phyloP scores from a whole-genome alignment of 139 green algal species.

The Nannochloris sp. region DNA sequence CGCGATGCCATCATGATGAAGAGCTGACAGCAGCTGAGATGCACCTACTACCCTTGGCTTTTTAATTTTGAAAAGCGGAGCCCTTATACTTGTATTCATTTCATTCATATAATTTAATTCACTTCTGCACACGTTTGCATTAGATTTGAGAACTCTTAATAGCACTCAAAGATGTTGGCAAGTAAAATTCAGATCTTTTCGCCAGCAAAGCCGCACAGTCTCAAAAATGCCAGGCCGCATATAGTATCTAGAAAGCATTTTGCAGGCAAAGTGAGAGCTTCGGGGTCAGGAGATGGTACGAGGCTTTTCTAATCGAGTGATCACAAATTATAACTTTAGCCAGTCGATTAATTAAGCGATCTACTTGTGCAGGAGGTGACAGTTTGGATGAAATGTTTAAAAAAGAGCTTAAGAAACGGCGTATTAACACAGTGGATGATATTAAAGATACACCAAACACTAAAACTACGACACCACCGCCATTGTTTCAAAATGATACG shows the following conservation, averaged over 20 bases:
- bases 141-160: not conserved
- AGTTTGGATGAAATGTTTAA: constrained; percentile 50
- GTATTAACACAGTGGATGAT: constrained; percentile 2
- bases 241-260: too few species aligned
- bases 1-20: not conserved
- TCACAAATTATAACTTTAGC: too few species aligned
- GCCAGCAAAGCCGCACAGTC: too few species aligned
- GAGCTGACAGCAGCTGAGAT: too few species aligned
- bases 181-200: not conserved
- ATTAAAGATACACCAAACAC: constrained; percentile 3
- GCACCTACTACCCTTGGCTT: too few species aligned
- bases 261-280: too few species aligned
- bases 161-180: not conserved
- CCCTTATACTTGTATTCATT: not conserved
- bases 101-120: not conserved
- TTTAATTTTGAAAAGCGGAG: too few species aligned
- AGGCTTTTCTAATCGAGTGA: too few species aligned
- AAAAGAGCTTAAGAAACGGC: constrained; percentile 51
- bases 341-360: too few species aligned
- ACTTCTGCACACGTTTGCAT: not conserved
- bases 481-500: constrained; percentile 10
- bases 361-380: too few species aligned
- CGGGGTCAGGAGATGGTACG: too few species aligned
- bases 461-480: constrained; percentile 10
- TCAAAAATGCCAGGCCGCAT: too few species aligned